Evolutionary conservation across 331 rosid species (phyloP).

Genomic region (Acacia pycnantha): DNA sequence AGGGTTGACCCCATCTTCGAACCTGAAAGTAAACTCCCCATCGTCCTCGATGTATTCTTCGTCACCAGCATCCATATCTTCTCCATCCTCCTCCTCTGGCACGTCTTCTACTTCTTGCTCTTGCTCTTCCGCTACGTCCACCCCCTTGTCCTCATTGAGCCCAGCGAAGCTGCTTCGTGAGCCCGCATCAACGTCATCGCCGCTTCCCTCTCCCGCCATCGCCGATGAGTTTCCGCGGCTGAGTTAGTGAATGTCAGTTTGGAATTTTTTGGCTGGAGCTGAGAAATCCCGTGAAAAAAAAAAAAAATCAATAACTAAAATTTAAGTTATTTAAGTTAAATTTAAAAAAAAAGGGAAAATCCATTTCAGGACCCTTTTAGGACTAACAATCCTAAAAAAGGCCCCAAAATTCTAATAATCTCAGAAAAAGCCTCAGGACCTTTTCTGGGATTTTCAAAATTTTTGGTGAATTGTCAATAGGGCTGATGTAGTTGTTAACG

Average conservation of each 20-base stretch:
- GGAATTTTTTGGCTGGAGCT: background rate
- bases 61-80: constrained; percentile 39
- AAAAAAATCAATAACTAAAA: background rate
- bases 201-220: constrained; percentile 26
- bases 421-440: too few relatives aligned
- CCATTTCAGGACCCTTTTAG: too few relatives aligned
- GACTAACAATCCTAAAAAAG: too few relatives aligned
- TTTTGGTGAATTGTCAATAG: too few relatives aligned
- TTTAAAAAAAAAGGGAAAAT: too few relatives aligned
- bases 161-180: background rate
- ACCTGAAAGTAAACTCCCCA: constrained; percentile 55
- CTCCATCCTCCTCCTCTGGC: constrained; percentile 20
- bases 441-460: too few relatives aligned
- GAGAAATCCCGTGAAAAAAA: background rate
- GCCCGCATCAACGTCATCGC: background rate
- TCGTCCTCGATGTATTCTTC: constrained; percentile 50
- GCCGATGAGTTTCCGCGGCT: background rate
- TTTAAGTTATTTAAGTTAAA: too few relatives aligned
- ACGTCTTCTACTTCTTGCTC: background rate
- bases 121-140: background rate
- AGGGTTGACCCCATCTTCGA: constrained; percentile 63
- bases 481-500: too few relatives aligned
- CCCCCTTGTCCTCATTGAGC: background rate
- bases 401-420: too few relatives aligned
- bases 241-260: background rate